Conservation (phyloP, 139 green algal species). For the Nannochloris sp. region DNA sequence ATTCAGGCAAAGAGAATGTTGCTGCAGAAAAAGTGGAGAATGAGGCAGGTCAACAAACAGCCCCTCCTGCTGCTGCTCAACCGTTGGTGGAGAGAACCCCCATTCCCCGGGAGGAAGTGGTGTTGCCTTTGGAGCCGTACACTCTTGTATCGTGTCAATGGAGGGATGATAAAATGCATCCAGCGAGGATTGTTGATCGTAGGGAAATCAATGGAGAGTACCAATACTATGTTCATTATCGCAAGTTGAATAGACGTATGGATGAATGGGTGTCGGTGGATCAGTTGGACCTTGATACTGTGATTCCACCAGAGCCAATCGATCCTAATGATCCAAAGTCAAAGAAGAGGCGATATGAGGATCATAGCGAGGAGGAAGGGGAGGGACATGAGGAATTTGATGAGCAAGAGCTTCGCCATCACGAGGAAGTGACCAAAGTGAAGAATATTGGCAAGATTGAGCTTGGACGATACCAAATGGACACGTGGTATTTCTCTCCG, state of each 20-base stretch:
- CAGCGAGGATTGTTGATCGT: conserved; percentile 80
- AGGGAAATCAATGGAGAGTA: conserved; percentile 41
- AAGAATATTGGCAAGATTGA: conserved; percentile 95
- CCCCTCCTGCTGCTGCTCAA: neutral
- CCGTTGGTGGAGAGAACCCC: neutral
- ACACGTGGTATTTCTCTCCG: conserved; percentile 99
- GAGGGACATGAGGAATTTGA: conserved; percentile 86
- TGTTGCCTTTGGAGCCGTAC: conserved; percentile 75
- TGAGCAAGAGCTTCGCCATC: conserved; percentile 69
- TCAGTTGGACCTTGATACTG: conserved; percentile 70
- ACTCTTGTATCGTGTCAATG: conserved; percentile 66
- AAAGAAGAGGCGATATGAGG: conserved; percentile 50
- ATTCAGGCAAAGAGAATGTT: neutral
- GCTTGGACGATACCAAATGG: conserved; percentile 87
- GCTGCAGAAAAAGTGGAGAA: neutral
- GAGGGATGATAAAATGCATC: conserved; percentile 69
- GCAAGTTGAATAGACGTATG: conserved; percentile 86
- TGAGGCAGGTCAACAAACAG: neutral
- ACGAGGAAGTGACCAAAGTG: conserved; percentile 99
- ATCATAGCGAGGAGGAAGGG: conserved; percentile 63
- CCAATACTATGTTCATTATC: conserved; percentile 98
- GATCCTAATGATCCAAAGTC: conserved; percentile 24
- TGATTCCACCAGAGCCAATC: conserved; percentile 25
- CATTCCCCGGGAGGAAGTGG: conserved; percentile 35
- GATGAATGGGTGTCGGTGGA: conserved; percentile 87